Conservation (phyloP, 495 filamentous ascomycete genomes). For the Cladorrhinum samala region DNA sequence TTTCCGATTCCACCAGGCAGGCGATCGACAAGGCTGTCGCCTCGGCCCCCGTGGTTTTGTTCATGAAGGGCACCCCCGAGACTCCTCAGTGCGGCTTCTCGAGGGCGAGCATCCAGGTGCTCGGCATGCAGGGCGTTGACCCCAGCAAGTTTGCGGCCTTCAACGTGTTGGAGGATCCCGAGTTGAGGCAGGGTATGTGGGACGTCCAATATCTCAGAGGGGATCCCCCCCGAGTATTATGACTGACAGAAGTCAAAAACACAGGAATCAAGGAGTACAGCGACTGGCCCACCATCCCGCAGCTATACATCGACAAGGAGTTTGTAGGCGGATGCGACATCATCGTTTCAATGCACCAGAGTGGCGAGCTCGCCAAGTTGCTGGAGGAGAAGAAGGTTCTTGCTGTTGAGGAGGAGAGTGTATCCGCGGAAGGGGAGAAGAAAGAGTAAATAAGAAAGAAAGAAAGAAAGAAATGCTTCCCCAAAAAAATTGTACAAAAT, state of each 20-base stretch:
- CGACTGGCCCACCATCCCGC: slow-evolving; percentile 97
- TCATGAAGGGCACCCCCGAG: slow-evolving; percentile 98
- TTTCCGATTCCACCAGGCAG: slow-evolving; percentile 67
- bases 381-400: slow-evolving; percentile 86
- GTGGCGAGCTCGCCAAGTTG: slow-evolving; percentile 84
- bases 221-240: background rate
- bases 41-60: slow-evolving; percentile 86
- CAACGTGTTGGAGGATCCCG: slow-evolving; percentile 89
- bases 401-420: slow-evolving; percentile 11
- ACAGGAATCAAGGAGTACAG: slow-evolving; percentile 97
- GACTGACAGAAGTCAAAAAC: slow-evolving; percentile 2
- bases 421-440: slow-evolving; percentile 14
- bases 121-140: slow-evolving; percentile 91
- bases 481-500: background rate
- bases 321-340: slow-evolving; percentile 98
- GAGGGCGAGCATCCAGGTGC: slow-evolving; percentile 86
- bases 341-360: slow-evolving; percentile 94
- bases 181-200: slow-evolving; percentile 71
- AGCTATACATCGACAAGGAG: slow-evolving; percentile 90
- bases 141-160: slow-evolving; percentile 95
- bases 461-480: slow-evolving; percentile 1
- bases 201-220: too few relatives aligned
- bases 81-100: slow-evolving; percentile 98
- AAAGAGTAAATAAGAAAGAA: slow-evolving; percentile 11
- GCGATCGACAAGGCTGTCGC: slow-evolving; percentile 84